phyloP scores from a whole-genome alignment of 805 yeast species.

The Candida tammaniensis region DNA sequence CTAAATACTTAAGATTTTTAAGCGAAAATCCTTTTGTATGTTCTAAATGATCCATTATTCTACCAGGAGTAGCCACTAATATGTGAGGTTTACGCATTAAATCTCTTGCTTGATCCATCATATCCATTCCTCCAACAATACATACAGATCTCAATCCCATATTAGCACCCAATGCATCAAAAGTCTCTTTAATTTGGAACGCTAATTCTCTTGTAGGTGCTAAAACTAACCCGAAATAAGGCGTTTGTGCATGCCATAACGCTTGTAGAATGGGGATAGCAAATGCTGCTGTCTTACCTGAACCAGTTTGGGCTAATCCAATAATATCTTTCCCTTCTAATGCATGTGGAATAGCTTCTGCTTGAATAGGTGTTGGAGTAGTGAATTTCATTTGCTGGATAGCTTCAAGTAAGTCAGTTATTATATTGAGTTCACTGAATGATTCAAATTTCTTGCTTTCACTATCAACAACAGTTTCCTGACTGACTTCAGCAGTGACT shows the following conservation, averaged over 20 bases:
- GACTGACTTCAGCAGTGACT: neutral
- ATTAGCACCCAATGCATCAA: constrained; percentile 84
- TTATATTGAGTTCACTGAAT: constrained; percentile 59
- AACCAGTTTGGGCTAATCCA: constrained; percentile 96
- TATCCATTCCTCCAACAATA: constrained; percentile 96
- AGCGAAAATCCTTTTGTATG: constrained; percentile 87
- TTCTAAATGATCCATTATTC: constrained; percentile 90
- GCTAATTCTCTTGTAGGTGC: constrained; percentile 87
- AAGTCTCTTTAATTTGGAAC: constrained; percentile 87
- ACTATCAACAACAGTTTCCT: constrained; percentile 7
- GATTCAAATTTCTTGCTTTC: constrained; percentile 30
- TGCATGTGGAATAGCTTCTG: constrained; percentile 88
- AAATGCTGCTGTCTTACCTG: constrained; percentile 98
- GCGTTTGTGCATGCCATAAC: constrained; percentile 83
- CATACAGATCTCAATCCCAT: constrained; percentile 93
- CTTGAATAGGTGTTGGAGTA: constrained; percentile 92
- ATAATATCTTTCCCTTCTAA: constrained; percentile 87
- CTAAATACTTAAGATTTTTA: constrained; percentile 73
- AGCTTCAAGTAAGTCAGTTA: constrained; percentile 79
- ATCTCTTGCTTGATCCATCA: constrained; percentile 96
- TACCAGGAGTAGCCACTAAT: constrained; percentile 93
- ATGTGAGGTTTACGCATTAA: constrained; percentile 92
- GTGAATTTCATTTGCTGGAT: constrained; percentile 70
- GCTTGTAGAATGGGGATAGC: constrained; percentile 93
- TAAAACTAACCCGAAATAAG: constrained; percentile 84